Conservation (phyloP, 345 rosid species). For the Arabidopsis thaliana region DNA sequence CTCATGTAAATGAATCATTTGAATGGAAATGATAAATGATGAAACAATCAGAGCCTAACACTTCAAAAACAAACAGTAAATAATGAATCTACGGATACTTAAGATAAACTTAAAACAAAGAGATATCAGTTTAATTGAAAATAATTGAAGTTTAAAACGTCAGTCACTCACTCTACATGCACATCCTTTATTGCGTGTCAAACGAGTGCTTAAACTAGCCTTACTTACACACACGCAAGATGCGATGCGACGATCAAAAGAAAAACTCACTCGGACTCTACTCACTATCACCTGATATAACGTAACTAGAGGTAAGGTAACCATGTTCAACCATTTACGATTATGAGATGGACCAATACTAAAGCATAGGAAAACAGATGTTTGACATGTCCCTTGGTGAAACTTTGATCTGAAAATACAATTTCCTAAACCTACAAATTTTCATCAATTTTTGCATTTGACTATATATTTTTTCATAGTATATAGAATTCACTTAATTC, state of each 20-base stretch:
- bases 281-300: neutral
- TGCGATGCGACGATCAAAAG: neutral
- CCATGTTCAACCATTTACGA: neutral
- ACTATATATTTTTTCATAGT: too few species aligned
- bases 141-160: neutral
- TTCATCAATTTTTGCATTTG: neutral
- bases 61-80: neutral
- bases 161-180: neutral
- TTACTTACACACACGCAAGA: neutral
- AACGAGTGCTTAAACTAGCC: neutral
- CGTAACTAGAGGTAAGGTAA: neutral
- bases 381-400: neutral
- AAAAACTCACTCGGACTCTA: neutral
- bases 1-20: too few species aligned
- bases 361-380: neutral
- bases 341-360: neutral
- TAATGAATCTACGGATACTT: neutral
- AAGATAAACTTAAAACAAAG: neutral
- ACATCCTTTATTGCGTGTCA: neutral
- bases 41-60: neutral
- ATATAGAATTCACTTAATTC: too few species aligned
- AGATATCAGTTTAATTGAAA: neutral
- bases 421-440: neutral
- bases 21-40: too few species aligned
- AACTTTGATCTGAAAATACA: neutral